Conservation (phyloP, 2,329 filamentous ascomycete species). For the Tolypocladium tundrense region DNA sequence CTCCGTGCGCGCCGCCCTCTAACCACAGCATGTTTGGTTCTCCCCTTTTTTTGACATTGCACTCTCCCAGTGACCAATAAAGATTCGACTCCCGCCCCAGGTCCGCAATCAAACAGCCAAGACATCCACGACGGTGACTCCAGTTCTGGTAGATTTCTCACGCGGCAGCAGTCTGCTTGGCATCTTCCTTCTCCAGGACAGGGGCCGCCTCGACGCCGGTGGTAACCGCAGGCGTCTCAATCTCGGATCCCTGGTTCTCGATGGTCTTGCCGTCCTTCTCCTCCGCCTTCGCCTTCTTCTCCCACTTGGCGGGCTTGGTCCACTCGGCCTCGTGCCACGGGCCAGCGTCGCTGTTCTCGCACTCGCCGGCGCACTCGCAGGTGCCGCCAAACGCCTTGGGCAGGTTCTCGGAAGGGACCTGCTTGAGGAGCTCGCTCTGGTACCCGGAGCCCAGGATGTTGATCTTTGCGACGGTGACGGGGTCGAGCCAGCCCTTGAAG, state of each 20-base stretch:
- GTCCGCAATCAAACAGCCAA: background rate
- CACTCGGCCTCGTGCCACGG: slow-evolving; percentile 74
- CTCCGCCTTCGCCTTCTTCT: slow-evolving; percentile 38
- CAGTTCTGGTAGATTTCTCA: background rate
- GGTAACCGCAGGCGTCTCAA: slow-evolving; percentile 21
- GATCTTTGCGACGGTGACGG: slow-evolving; percentile 94
- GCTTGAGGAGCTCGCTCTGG: slow-evolving; percentile 71
- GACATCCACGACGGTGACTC: background rate
- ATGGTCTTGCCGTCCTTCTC: slow-evolving; percentile 23
- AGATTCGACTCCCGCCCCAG: background rate
- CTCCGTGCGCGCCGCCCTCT: background rate
- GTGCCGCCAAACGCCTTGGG: slow-evolving; percentile 76
- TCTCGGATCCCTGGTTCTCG: slow-evolving; percentile 29
- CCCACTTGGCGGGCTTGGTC: slow-evolving; percentile 55
- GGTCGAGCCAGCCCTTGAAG: slow-evolving; percentile 91
- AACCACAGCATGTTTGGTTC: background rate
- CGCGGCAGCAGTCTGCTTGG: slow-evolving; percentile 15
- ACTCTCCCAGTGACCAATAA: background rate
- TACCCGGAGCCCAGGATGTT: slow-evolving; percentile 76
- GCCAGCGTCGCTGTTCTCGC: slow-evolving; percentile 76
- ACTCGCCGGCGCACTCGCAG: slow-evolving; percentile 76
- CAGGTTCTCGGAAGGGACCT: slow-evolving; percentile 84
- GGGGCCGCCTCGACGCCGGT: slow-evolving; percentile 19
- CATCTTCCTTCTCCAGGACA: slow-evolving; percentile 20
- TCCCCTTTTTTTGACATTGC: background rate